Evolutionary conservation across 2,329 filamentous ascomycete species (phyloP).

Genomic region (Chrysoporthe puriensis): DNA sequence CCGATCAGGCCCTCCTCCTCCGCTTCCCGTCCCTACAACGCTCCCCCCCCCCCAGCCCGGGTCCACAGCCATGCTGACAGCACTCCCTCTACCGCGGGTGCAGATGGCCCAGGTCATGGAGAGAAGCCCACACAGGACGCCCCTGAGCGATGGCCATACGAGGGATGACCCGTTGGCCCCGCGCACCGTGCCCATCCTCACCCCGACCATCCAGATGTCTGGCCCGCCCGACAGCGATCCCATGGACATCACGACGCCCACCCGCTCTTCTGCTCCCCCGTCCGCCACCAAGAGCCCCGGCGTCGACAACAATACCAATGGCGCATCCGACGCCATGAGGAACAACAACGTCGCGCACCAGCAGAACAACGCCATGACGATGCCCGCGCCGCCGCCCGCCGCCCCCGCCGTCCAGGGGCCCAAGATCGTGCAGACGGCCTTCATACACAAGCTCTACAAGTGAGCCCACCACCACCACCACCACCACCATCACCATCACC

Average conservation of each 20-base stretch:
- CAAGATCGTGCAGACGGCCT: constrained; percentile 97
- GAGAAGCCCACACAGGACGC: constrained; percentile 48
- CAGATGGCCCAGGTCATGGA: constrained; percentile 59
- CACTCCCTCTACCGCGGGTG: constrained; percentile 39
- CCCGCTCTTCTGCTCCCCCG: constrained; percentile 48
- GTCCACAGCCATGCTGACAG: constrained; percentile 30
- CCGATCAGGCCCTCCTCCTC: constrained; percentile 13
- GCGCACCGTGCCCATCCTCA: constrained; percentile 61
- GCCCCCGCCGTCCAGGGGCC: constrained; percentile 84
- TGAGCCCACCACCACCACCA: constrained; percentile 46
- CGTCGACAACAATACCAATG: constrained; percentile 48
- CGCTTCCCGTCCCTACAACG: constrained; percentile 2
- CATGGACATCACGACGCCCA: constrained; percentile 64
- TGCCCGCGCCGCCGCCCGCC: constrained; percentile 59
- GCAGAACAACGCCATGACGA: constrained; percentile 42
- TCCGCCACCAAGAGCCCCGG: constrained; percentile 51
- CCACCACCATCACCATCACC: too few species aligned
- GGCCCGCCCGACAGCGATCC: constrained; percentile 60
- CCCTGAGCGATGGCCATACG: constrained; percentile 41
- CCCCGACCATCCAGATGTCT: constrained; percentile 62
- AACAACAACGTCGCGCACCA: constrained; percentile 40
- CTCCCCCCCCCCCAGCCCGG: too few species aligned
- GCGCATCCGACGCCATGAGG: constrained; percentile 37
- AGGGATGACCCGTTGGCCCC: constrained; percentile 51
- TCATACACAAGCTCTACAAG: constrained; percentile 99